A percentile compares a stretch with the other conserved stretches of the same genome.
phyloP scores from a whole-genome alignment of 2,329 filamentous ascomycete genomes.

The Neofusicoccum sp. region DNA sequence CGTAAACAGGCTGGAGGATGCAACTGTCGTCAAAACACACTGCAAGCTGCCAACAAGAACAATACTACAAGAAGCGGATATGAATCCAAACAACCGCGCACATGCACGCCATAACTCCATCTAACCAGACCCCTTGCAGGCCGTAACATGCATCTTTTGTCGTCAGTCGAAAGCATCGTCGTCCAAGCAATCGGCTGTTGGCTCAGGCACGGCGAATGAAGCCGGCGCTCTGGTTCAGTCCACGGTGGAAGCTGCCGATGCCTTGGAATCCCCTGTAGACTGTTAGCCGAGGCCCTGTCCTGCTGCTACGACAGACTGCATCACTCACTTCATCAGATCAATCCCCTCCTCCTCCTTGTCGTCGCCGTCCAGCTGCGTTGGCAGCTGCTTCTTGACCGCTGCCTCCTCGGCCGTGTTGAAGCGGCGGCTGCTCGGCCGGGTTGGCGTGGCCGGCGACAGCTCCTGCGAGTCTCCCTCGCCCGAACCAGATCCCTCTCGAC shows the following conservation, averaged over 20 bases:
- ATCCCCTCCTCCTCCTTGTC: slow-evolving; percentile 47
- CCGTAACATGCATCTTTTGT: neutral
- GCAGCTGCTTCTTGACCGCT: slow-evolving; percentile 18
- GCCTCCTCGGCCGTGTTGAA: slow-evolving; percentile 17
- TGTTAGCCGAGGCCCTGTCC: neutral
- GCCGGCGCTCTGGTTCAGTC: slow-evolving; percentile 14
- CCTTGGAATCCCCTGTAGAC: slow-evolving; percentile 47
- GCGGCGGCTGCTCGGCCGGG: slow-evolving; percentile 17
- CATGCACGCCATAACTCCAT: neutral
- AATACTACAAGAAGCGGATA: slow-evolving; percentile 1
- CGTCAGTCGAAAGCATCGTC: neutral
- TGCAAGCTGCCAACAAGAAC: neutral
- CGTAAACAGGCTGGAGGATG: neutral
- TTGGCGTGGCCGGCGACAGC: slow-evolving; percentile 13
- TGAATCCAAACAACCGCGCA: neutral
- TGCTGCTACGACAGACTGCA: neutral
- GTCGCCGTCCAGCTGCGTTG: slow-evolving; percentile 29
- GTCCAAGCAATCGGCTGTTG: neutral
- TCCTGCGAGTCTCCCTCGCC: slow-evolving; percentile 17
- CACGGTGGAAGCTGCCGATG: slow-evolving; percentile 46
- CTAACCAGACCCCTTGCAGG: neutral
- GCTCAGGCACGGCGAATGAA: slow-evolving; percentile 17
- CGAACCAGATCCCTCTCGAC: slow-evolving; percentile 9
- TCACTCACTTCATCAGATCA: slow-evolving; percentile 49
- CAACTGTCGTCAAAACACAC: neutral